Evolutionary conservation across 1,139 yeast species (phyloP), one percentile per base, ranked within the genome.

Genomic region (Oligophagozyma castellii): DNA sequence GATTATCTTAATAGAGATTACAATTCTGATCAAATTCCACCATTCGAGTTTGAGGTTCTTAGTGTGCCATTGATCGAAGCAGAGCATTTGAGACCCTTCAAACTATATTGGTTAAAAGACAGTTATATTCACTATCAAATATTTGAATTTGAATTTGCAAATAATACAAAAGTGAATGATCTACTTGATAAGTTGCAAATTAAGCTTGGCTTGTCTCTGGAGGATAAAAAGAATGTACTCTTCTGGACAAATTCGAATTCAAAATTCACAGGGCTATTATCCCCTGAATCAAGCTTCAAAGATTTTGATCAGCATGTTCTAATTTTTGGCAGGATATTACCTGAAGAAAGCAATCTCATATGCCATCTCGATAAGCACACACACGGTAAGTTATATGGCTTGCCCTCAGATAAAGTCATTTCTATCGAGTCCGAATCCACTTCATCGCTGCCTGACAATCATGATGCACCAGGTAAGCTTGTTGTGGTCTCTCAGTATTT

Each of bases 21-120:
- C 65, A 28, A 69, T 59, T 34, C 65, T 61, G 36, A 67, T 58
- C 34, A 56, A 51, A 29, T 56, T 56, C 51, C 62, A 4, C 60
- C 65, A 7, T 66, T 76, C 42, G 80, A 73, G 41, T 89, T 79
- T 49, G 95, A 86, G 45, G 56, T 78, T 2, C 63, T 92, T 43
- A 76, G 72, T 24, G 73, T 84, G 28, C 72, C 86, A 5, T 58
- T 89, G 35, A 65, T 61, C 22, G 93, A 84, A 37, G 67, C 77
- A 43, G 98, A 92, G 52, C 72, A 68, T 39, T 69, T 83, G 71
- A 70, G 71, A 36, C 55, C 70, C 5, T 56, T 86, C 22, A 70
- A 66, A 35, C 60, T 78, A 16, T 63, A 62, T 35, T 78, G 86
- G 84, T 54, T 77, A 16, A 66, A 67, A 2, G 65, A 65, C 30